Evolutionary conservation across 768 basidiomycete species (phyloP).

Genomic region (Strobilomyces confusus): DNA sequence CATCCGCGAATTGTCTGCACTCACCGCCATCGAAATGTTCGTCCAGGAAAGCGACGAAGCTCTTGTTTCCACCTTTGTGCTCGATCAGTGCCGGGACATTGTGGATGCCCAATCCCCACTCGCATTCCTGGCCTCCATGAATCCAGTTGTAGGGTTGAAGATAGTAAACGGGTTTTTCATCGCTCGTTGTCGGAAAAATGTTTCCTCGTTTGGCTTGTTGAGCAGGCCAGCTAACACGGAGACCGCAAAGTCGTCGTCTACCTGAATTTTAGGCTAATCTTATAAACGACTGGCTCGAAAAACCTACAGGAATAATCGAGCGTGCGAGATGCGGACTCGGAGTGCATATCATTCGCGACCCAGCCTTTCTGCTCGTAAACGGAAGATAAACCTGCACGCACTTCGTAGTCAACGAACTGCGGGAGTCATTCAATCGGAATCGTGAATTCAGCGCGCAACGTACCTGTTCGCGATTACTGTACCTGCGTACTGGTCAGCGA

Average conservation of each 20-base stretch:
- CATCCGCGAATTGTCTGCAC: slow-evolving; percentile 11
- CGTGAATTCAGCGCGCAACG: slow-evolving; percentile 5
- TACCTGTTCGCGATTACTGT: neutral
- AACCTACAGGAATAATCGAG: slow-evolving; percentile 72
- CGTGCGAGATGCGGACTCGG: slow-evolving; percentile 75
- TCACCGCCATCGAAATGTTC: slow-evolving; percentile 47
- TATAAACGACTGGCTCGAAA: neutral
- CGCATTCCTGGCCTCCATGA: slow-evolving; percentile 76
- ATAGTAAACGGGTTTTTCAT: slow-evolving; percentile 55
- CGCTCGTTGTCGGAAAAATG: slow-evolving; percentile 54
- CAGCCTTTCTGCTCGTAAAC: slow-evolving; percentile 44
- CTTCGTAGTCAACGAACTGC: slow-evolving; percentile 74
- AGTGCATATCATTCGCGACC: slow-evolving; percentile 35
- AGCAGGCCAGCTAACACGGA: slow-evolving; percentile 57
- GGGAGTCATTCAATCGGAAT: neutral
- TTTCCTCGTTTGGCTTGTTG: slow-evolving; percentile 45
- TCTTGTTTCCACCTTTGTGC: slow-evolving; percentile 58
- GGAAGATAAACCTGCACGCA: slow-evolving; percentile 63
- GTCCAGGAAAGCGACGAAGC: slow-evolving; percentile 66
- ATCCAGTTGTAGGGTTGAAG: slow-evolving; percentile 64
- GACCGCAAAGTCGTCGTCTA: slow-evolving; percentile 38
- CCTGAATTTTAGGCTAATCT: neutral
- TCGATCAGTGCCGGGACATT: slow-evolving; percentile 60
- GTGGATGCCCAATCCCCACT: slow-evolving; percentile 75
- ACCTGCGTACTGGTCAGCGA: slow-evolving; percentile 18